These are phyloP conservation scores for Boletus fagicola DNA, from an alignment of 768 basidiomycete genomes.

Conservation along the genomic window DNA sequence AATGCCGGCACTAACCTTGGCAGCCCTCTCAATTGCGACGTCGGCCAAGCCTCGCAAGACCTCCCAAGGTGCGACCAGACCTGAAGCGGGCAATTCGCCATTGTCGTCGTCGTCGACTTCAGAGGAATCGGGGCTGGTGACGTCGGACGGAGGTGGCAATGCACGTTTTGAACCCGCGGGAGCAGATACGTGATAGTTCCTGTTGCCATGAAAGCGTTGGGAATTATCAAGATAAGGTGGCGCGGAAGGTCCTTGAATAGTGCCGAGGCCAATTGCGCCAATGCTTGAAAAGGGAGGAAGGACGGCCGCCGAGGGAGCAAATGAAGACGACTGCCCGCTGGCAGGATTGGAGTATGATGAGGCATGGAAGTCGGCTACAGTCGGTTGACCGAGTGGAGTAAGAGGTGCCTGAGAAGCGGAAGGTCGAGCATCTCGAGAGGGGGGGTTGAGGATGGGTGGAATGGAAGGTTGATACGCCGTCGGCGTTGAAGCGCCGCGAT, in stretches of 20 bases:
- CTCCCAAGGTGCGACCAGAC: constrained; percentile 85
- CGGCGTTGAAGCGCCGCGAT: constrained; percentile 33
- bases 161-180: constrained; percentile 55
- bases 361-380: constrained; percentile 43
- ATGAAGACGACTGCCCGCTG: constrained; percentile 30
- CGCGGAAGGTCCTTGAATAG: constrained; percentile 51
- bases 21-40: constrained; percentile 76
- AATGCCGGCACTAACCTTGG: constrained; percentile 50
- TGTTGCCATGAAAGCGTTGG: constrained; percentile 28
- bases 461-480: constrained; percentile 28
- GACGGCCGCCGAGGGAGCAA: constrained; percentile 47
- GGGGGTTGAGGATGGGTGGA: constrained; percentile 31
- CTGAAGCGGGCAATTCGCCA: constrained; percentile 75
- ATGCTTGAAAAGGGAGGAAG: constrained; percentile 74
- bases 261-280: constrained; percentile 49
- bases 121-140: constrained; percentile 77
- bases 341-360: constrained; percentile 44
- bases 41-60: constrained; percentile 78
- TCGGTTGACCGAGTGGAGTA: constrained; percentile 32
- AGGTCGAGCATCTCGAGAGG: constrained; percentile 33
- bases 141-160: constrained; percentile 60
- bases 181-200: constrained; percentile 33
- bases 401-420: constrained; percentile 36
- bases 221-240: constrained; percentile 52
- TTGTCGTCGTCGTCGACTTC: constrained; percentile 83